phyloP scores from a whole-genome alignment of 164 flowering plant species.

The Echeveria elegans region DNA sequence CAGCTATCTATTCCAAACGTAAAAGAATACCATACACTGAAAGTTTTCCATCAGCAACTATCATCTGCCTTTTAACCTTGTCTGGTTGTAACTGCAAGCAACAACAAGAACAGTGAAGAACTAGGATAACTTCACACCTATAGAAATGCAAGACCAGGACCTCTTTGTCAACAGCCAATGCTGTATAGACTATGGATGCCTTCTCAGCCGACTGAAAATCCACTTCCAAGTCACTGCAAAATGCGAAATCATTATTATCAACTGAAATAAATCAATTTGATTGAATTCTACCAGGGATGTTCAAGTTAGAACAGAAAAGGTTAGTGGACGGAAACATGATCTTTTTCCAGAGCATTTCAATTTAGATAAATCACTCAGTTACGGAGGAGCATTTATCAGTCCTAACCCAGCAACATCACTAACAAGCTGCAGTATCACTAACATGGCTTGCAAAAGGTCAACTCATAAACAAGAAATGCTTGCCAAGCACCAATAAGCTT shows the following conservation, averaged over 20 bases:
- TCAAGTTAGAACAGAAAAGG: no score
- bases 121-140: background rate
- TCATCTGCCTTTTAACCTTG: conserved; percentile 48
- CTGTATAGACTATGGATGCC: no score
- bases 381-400: background rate
- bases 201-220: conserved; percentile 48
- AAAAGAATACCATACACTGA: conserved; percentile 33
- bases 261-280: background rate
- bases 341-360: background rate
- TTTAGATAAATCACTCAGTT: background rate
- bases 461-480: no score
- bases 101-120: background rate
- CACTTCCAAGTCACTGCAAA: conserved; percentile 44
- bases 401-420: background rate
- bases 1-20: background rate
- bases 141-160: conserved; percentile 18
- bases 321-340: no score
- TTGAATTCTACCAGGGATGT: background rate
- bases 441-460: background rate
- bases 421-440: background rate
- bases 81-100: conserved; percentile 52
- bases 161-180: no score
- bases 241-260: background rate
- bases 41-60: conserved; percentile 39
- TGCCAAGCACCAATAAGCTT: background rate